Conservation (phyloP, 2,329 filamentous ascomycete genomes). For the Juglanconis juglandina region DNA sequence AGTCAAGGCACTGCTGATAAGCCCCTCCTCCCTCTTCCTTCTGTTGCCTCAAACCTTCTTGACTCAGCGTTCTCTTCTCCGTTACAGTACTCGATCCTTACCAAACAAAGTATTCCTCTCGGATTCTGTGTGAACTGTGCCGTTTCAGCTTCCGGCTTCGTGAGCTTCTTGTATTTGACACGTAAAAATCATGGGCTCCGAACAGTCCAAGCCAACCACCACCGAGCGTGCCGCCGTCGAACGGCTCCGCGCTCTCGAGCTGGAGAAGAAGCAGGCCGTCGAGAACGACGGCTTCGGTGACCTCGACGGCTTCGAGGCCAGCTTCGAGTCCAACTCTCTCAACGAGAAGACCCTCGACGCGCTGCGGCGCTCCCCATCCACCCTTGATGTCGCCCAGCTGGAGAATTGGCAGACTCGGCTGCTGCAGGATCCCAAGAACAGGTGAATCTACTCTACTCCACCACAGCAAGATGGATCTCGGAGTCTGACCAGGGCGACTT, state of each 20-base stretch:
- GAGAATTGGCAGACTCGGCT: conserved; percentile 59
- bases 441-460: conserved; percentile 36
- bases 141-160: neutral
- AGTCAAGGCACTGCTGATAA: neutral
- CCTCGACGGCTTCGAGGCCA: conserved; percentile 35
- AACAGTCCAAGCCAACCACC: conserved; percentile 37
- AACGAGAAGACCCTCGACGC: conserved; percentile 32
- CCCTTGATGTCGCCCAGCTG: conserved; percentile 50
- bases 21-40: neutral
- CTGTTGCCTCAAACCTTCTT: neutral
- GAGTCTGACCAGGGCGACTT: neutral
- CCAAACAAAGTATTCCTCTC: no score
- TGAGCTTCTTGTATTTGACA: neutral
- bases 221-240: conserved; percentile 44
- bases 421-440: conserved; percentile 63
- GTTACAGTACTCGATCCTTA: neutral
- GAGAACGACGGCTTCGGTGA: conserved; percentile 52
- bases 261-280: conserved; percentile 24
- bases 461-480: neutral
- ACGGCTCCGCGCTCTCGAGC: conserved; percentile 41
- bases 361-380: conserved; percentile 33
- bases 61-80: neutral
- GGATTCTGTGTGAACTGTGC: no score
- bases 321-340: conserved; percentile 21
- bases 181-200: conserved; percentile 40